Evolutionary conservation across 2,329 filamentous ascomycete genomes (phyloP).

Genomic region (Aspergillus clavatus): DNA sequence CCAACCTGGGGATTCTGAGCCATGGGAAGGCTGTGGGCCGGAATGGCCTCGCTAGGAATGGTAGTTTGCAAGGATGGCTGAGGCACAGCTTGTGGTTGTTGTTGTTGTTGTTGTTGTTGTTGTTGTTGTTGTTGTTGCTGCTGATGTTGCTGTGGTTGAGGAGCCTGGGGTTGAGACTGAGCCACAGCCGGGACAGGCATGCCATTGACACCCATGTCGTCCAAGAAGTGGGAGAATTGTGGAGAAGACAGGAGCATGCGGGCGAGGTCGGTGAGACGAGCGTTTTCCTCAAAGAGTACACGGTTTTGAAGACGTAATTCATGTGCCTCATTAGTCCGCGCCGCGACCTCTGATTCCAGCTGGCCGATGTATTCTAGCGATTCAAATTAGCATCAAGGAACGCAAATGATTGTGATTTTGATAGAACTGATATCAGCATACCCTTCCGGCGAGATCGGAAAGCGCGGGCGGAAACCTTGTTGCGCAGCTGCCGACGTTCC

Average conservation of each 20-base stretch:
- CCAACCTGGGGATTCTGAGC: slow-evolving; percentile 62
- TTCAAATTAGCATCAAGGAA: slow-evolving; percentile 45
- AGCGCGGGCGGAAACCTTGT: slow-evolving; percentile 96
- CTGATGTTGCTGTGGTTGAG: slow-evolving; percentile 27
- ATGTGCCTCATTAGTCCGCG: slow-evolving; percentile 76
- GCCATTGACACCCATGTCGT: slow-evolving; percentile 62
- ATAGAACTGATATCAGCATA: slow-evolving; percentile 44
- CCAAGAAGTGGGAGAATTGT: slow-evolving; percentile 76
- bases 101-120: slow-evolving; percentile 36
- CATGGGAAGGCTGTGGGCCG: slow-evolving; percentile 53
- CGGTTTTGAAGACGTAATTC: slow-evolving; percentile 77
- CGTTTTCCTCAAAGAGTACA: slow-evolving; percentile 78
- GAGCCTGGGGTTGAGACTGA: neutral
- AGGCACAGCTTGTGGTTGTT: slow-evolving; percentile 37
- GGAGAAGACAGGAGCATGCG: slow-evolving; percentile 75
- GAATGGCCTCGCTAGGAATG: slow-evolving; percentile 62
- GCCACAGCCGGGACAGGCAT: slow-evolving; percentile 36
- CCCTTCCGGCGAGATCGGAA: slow-evolving; percentile 98
- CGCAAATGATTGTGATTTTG: neutral
- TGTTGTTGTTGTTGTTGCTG: slow-evolving; percentile 37
- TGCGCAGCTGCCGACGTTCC: slow-evolving; percentile 91
- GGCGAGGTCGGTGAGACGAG: slow-evolving; percentile 70
- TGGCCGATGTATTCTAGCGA: slow-evolving; percentile 89
- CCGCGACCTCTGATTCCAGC: slow-evolving; percentile 82
- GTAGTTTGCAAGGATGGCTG: slow-evolving; percentile 44